Base-by-base conservation (phyloP, 225 moss, liverwort and hornwort genomes). In the Climacium dendroides region DNA sequence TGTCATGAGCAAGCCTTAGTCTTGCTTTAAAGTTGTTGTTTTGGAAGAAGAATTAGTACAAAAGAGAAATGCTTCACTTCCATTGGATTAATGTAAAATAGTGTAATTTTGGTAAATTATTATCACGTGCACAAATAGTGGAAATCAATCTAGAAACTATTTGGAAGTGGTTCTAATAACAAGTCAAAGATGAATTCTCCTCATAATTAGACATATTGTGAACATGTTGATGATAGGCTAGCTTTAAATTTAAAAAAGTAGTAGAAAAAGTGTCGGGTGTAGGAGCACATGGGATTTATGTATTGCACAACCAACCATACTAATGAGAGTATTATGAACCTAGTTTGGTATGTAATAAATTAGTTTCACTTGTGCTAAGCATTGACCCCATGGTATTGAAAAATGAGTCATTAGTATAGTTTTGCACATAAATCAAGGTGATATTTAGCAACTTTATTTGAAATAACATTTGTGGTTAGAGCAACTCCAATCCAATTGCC, bases 401-500 rank as follows among this genome's bases (percentile, higher is more conserved):
- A 11, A 30, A 19, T 30, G 3, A 48, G 0, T 12, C 13, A 19
- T 48, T 4, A 19, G 1, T 1, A 48, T 48, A 48, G 7, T 30
- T 28, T 19, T 48, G 12, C 19, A 74, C 1, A 50, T 1, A 48
- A 48, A 5, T 13, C 3, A 74, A 1, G 2, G 1, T 22, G 3
- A 13, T 34, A 50, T 0, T 2, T 8, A 8, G 0, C 7, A 32
- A 13, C 5, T 32, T 20, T 13, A 5, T 3, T 74, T 10, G 2
- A 8, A 34, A 74, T 20, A 74, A 3, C 0, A 0, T 32, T 74
- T 32, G 7, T 74, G 0, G 4, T 73, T 30, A 11, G 0, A 73
- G 4, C 0, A 48, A 0, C 7, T 74, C 7, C 3, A 48, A 48
- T 74, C 13, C 1, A 2, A 0, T 0, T 1, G 0, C 12, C 19